Conservation (phyloP, 2,329 filamentous ascomycete genomes). For the Allantophomopsis cytisporea region DNA sequence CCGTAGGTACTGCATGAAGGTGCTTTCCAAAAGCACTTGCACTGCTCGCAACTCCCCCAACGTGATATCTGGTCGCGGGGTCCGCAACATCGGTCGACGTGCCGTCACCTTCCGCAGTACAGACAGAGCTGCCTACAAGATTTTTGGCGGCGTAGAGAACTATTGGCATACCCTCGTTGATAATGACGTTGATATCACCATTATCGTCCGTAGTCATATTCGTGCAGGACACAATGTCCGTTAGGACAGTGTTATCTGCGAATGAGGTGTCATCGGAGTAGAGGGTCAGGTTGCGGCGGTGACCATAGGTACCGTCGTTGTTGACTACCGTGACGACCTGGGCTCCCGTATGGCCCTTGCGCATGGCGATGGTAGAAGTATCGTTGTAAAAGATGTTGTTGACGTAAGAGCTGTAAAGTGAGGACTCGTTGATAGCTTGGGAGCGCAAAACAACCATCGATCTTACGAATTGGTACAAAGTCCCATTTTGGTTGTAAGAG, state of each 20-base stretch:
- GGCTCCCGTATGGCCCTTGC: constrained; percentile 24
- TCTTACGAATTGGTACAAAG: constrained; percentile 34
- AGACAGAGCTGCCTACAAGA: background rate
- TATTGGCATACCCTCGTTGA: constrained; percentile 3
- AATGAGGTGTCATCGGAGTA: constrained; percentile 4
- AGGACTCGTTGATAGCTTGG: constrained; percentile 24
- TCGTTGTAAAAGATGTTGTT: constrained; percentile 25
- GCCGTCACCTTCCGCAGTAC: background rate
- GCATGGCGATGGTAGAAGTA: constrained; percentile 26
- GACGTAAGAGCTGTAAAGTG: constrained; percentile 24
- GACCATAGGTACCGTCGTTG: background rate
- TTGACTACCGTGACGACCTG: constrained; percentile 22
- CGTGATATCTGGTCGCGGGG: too few relatives aligned
- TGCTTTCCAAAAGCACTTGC: too few relatives aligned
- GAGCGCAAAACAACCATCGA: constrained; percentile 35
- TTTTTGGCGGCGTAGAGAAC: background rate
- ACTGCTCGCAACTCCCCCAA: too few relatives aligned
- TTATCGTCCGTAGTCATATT: constrained; percentile 1
- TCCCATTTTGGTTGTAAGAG: constrained; percentile 27
- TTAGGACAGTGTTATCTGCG: constrained; percentile 1
- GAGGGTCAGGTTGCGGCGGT: constrained; percentile 1
- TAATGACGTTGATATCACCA: constrained; percentile 2
- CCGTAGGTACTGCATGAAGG: too few relatives aligned
- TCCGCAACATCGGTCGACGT: too few relatives aligned
- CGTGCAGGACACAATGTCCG: constrained; percentile 5